Conservation (phyloP, 805 yeast species). For the Candida coleopterorum region DNA sequence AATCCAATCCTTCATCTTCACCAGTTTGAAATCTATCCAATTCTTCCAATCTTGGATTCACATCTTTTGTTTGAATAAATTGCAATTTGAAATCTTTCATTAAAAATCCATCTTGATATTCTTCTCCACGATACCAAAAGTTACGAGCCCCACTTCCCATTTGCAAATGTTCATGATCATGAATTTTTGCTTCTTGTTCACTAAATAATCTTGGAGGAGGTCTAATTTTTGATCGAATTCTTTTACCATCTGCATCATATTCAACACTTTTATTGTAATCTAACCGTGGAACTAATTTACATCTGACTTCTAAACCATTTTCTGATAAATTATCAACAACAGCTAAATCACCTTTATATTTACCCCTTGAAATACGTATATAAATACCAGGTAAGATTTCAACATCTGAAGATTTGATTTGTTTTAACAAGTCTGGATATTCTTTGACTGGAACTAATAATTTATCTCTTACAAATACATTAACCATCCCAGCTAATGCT, state of each 20-base stretch:
- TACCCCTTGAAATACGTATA: slow-evolving; percentile 86
- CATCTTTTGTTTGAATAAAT: slow-evolving; percentile 72
- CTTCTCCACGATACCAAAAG: slow-evolving; percentile 79
- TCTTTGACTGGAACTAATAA: slow-evolving; percentile 92
- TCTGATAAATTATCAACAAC: slow-evolving; percentile 90
- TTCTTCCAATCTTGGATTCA: slow-evolving; percentile 86
- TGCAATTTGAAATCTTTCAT: slow-evolving; percentile 83
- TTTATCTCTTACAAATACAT: slow-evolving; percentile 68
- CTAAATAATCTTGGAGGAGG: slow-evolving; percentile 85
- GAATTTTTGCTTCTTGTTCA: slow-evolving; percentile 81
- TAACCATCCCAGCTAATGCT: slow-evolving; percentile 86
- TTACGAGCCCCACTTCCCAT: slow-evolving; percentile 58
- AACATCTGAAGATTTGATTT: slow-evolving; percentile 81
- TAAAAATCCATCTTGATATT: slow-evolving; percentile 83
- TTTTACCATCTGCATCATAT: slow-evolving; percentile 43
- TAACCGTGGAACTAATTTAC: slow-evolving; percentile 87
- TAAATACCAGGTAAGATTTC: slow-evolving; percentile 89
- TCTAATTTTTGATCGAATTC: slow-evolving; percentile 55
- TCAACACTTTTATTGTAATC: slow-evolving; percentile 75
- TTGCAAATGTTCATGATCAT: slow-evolving; percentile 70
- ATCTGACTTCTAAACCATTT: slow-evolving; percentile 91
- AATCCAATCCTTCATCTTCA: slow-evolving; percentile 82
- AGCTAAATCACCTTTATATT: slow-evolving; percentile 89
- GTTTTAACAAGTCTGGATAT: slow-evolving; percentile 87
- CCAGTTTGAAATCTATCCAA: slow-evolving; percentile 74